Evolutionary conservation across 2,329 filamentous ascomycete genomes (phyloP), one percentile per base, ranked within the genome.

Genomic region (Beauveria australis): DNA sequence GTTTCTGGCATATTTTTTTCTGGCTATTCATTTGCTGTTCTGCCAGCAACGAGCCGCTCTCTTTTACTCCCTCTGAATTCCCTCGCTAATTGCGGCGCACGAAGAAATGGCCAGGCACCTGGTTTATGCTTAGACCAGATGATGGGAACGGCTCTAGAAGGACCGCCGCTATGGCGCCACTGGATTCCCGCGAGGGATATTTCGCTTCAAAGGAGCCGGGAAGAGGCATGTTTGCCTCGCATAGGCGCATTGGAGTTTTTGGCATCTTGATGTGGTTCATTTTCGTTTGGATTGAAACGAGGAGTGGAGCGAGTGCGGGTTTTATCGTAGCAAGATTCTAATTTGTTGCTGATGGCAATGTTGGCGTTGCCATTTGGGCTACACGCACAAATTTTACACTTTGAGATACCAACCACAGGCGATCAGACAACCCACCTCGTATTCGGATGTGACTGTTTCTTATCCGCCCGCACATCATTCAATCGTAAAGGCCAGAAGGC

Each of bases 281-380:
- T 58, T 43, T 41, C 40, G 37, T 37, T 59, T 59, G 57, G 57
- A 59, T 59, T 47, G 48, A 53, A 53, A 53, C 48, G 57, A 59
- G 47, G 26, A 59, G 48, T 47, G 57, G 48, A 53, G 48, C 41
- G 48, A 40, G 48, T 40, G 40, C 26, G 37, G 19, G 48, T 53
- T 43, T 59, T 47, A 30, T 44, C 22, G 46, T 49, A 54, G 47
- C 61, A 61, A 28, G 16, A 60, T 43, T 37, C 16, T 53, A 54
- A 60, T 47, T 53, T 41, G 47, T 44, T 63, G 40, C 51, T 49
- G 53, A 30, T 55, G 16, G 52, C 48, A 55, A 52, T 37, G 41
- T 2, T 48, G 12, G 2, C 59, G 62, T 37, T 18, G 79, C 83
- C 5, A 88, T 88, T 12, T 79, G 87, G 22, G 72, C 96, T 28